Conservation (phyloP, 345 rosid genomes). For the Nasturtium officinale region DNA sequence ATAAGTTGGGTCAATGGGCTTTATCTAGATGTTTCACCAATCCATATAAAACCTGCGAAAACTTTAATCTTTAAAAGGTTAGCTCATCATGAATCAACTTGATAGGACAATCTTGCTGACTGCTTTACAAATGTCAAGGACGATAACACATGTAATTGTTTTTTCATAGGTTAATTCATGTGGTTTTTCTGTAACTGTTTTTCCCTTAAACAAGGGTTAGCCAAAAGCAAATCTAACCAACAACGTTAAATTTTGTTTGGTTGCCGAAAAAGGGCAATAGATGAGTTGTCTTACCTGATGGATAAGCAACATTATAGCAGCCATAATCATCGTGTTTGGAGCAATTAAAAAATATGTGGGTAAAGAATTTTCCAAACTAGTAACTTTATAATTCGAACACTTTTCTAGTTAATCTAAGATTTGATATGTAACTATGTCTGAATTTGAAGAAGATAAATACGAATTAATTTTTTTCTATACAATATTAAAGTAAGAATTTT, state of each 20-base stretch:
- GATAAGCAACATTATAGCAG: constrained; percentile 24
- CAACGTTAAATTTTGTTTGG: constrained; percentile 9
- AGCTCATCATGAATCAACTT: constrained; percentile 17
- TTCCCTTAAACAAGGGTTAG: constrained; percentile 2
- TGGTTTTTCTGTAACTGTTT: background rate
- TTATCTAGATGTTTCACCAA: constrained; percentile 20
- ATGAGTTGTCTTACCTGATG: constrained; percentile 20
- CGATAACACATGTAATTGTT: constrained; percentile 8
- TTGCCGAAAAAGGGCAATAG: background rate
- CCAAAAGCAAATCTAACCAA: constrained; percentile 28
- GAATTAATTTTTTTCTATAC: background rate
- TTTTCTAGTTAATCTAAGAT: background rate
- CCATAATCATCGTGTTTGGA: constrained; percentile 33
- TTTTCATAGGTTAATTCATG: background rate
- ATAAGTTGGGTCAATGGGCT: constrained; percentile 31
- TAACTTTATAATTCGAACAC: background rate
- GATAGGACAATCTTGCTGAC: constrained; percentile 27
- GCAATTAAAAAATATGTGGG: background rate
- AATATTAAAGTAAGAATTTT: background rate
- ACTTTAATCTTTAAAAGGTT: background rate
- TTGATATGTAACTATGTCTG: too few species aligned
- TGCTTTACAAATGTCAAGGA: constrained; percentile 20
- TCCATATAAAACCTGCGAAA: background rate
- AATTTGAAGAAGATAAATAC: background rate
- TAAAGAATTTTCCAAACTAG: background rate